phyloP scores from a whole-genome alignment of 192 early-diverging fungal genomes.

The Podila clonocystis region DNA sequence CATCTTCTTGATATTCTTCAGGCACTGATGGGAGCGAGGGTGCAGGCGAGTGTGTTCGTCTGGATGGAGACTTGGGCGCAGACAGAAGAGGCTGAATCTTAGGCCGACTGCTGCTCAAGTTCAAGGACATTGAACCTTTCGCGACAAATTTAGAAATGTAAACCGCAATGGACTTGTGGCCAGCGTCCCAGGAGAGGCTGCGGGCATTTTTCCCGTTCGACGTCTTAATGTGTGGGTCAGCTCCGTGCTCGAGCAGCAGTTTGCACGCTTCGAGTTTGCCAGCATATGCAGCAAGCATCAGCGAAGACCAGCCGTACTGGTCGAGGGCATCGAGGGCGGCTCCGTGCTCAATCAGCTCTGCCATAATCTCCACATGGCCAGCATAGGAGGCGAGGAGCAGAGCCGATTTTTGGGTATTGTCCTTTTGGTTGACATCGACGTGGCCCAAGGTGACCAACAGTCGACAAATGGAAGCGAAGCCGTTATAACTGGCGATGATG shows the following conservation, averaged over 20 bases:
- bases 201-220: constrained; percentile 51
- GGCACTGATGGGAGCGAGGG: constrained; percentile 47
- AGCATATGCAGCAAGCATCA: constrained; percentile 56
- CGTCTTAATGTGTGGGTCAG: constrained; percentile 43
- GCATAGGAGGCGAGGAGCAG: constrained; percentile 47
- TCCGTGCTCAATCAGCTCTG: constrained; percentile 41
- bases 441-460: constrained; percentile 55
- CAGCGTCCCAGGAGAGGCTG: constrained; percentile 45
- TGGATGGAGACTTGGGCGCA: constrained; percentile 23
- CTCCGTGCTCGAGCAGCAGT: constrained; percentile 38
- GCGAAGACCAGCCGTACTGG: constrained; percentile 53
- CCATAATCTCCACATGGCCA: constrained; percentile 42
- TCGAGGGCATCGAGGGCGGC: constrained; percentile 44
- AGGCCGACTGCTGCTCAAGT: not conserved
- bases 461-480: constrained; percentile 54
- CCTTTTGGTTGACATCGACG: constrained; percentile 53
- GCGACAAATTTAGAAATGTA: constrained; percentile 44
- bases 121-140: not conserved
- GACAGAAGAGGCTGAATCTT: constrained; percentile 18
- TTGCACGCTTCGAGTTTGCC: constrained; percentile 43
- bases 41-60: constrained; percentile 44
- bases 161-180: constrained; percentile 33
- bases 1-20: constrained; percentile 21
- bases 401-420: constrained; percentile 52
- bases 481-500: constrained; percentile 71